These are phyloP conservation scores for Dryas integrifolia DNA, from an alignment of 331 rosid species.

Conservation along the genomic window DNA sequence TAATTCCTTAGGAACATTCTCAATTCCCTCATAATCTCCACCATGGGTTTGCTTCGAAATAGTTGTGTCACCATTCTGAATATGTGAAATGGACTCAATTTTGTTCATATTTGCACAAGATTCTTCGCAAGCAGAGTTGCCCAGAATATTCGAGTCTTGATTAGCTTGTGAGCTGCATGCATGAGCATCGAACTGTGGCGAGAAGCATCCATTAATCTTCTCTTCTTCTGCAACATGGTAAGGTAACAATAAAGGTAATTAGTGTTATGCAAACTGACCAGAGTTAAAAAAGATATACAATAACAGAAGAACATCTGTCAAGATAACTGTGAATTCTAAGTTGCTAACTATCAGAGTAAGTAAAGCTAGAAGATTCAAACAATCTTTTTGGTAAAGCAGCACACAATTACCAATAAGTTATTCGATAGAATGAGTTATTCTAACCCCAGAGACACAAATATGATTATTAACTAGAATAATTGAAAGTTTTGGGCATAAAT, in stretches of 20 bases:
- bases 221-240: slow-evolving; percentile 62
- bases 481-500: neutral
- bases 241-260: neutral
- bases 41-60: slow-evolving; percentile 21
- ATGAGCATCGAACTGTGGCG: slow-evolving; percentile 62
- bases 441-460: neutral
- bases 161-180: slow-evolving; percentile 40
- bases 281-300: neutral
- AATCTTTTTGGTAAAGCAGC: neutral
- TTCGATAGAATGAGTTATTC: neutral
- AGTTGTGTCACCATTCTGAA: slow-evolving; percentile 20
- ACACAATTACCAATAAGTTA: neutral
- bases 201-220: slow-evolving; percentile 13
- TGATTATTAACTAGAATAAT: neutral
- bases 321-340: neutral
- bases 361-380: neutral
- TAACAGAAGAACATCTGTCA: neutral
- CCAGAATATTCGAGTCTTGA: slow-evolving; percentile 20
- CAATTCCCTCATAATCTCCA: slow-evolving; percentile 31
- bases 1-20: slow-evolving; percentile 29
- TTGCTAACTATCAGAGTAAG: neutral
- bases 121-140: slow-evolving; percentile 25
- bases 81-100: slow-evolving; percentile 19
- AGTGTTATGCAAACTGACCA: neutral
- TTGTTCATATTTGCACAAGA: slow-evolving; percentile 24